Evolutionary conservation across 192 early-diverging fungal species (phyloP).

Genomic region (Lobulomyces angularis): DNA sequence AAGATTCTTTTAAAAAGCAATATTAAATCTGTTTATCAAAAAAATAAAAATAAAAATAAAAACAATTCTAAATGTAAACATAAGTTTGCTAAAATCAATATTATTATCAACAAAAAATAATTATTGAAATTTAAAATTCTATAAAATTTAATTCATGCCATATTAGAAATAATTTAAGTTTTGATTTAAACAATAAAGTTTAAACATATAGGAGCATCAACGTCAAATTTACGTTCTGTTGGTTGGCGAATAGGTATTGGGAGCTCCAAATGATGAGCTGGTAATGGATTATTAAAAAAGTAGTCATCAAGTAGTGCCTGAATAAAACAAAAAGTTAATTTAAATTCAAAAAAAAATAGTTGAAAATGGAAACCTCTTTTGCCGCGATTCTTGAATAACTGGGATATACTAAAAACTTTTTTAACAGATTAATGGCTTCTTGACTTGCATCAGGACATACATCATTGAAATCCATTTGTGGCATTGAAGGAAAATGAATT

Average conservation of each 20-base stretch:
- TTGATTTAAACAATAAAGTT: too few species aligned
- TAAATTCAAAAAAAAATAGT: too few species aligned
- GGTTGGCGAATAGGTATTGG: slow-evolving; percentile 31
- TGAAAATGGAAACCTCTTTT: slow-evolving; percentile 25
- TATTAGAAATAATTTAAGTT: too few species aligned
- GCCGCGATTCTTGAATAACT: slow-evolving; percentile 30
- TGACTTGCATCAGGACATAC: slow-evolving; percentile 36
- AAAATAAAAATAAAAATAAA: too few species aligned
- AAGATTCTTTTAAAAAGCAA: too few species aligned
- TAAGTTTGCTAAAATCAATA: too few species aligned
- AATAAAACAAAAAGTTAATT: neutral
- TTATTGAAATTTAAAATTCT: too few species aligned
- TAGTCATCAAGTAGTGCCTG: slow-evolving; percentile 38
- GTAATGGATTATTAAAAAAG: slow-evolving; percentile 40
- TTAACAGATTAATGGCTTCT: slow-evolving; percentile 29
- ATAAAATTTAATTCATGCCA: too few species aligned
- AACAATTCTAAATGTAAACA: too few species aligned
- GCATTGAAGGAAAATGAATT: slow-evolving; percentile 37
- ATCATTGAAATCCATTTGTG: slow-evolving; percentile 14
- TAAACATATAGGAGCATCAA: too few species aligned
- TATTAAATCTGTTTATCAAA: too few species aligned
- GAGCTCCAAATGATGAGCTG: slow-evolving; percentile 45
- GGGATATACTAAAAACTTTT: slow-evolving; percentile 37
- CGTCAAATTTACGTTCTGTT: slow-evolving; percentile 36
- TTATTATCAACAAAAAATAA: too few species aligned